Percentiles rank a stretch among this genome's conserved stretches.
phyloP scores from a whole-genome alignment of 1,139 yeast species.

The Debaryomycetaceae sp. region DNA sequence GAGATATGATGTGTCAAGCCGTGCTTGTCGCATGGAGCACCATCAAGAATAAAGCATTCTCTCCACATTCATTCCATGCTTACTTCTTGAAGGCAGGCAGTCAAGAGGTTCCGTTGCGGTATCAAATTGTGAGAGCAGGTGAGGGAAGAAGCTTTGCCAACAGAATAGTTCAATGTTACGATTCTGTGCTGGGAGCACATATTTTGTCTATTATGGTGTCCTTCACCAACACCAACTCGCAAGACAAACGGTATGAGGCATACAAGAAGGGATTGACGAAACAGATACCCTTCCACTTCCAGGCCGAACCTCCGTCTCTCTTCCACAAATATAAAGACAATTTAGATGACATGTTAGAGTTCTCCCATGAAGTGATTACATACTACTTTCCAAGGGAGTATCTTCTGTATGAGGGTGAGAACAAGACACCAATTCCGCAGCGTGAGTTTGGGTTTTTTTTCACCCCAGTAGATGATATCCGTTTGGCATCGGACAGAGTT shows the following conservation, averaged over 20 bases:
- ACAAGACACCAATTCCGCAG: constrained; percentile 21
- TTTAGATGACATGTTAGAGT: constrained; percentile 23
- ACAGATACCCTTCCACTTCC: neutral
- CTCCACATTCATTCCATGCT: constrained; percentile 39
- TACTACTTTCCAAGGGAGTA: constrained; percentile 32
- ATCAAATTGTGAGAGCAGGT: constrained; percentile 51
- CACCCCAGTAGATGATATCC: constrained; percentile 28
- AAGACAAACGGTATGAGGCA: constrained; percentile 13
- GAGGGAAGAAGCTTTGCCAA: constrained; percentile 27
- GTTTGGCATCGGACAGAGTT: constrained; percentile 19
- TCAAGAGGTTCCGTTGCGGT: constrained; percentile 46
- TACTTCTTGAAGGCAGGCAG: constrained; percentile 48
- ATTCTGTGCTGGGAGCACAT: constrained; percentile 28
- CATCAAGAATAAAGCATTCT: constrained; percentile 21
- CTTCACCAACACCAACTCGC: constrained; percentile 21
- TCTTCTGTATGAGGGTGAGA: constrained; percentile 12
- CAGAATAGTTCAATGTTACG: constrained; percentile 25
- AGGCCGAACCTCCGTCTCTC: constrained; percentile 21
- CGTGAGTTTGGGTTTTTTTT: constrained; percentile 33
- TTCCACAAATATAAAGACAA: constrained; percentile 31
- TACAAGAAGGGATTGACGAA: constrained; percentile 9
- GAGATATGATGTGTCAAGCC: constrained; percentile 72
- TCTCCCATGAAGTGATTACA: constrained; percentile 24
- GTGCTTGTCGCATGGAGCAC: constrained; percentile 55
- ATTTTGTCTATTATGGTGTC: constrained; percentile 32